Base-by-base conservation (phyloP, 129 eudicot species). In the Artemisia annua region DNA sequence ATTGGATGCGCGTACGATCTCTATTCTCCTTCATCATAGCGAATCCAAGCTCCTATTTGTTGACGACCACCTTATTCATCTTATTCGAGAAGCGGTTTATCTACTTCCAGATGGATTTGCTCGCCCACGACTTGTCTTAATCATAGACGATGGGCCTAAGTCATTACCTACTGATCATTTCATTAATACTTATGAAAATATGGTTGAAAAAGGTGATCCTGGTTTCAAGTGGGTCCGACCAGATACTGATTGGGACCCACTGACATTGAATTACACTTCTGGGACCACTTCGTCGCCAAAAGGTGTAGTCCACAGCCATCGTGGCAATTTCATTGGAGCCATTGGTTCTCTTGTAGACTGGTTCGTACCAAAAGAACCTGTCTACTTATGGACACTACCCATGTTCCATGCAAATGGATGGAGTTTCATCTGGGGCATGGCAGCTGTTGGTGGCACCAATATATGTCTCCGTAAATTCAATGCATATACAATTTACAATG, bases 331-430 rank as follows among this genome's bases (percentile, higher is more conserved):
- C 28, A 52, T 84, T 7, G 80, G 78, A 1, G 46, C 86, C 7
- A 32, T 86, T 3, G 84, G 77, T 54, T 54, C 86, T 48, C 75
- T 89, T 12, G 15, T 86, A 0, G 89, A 79, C 7, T 86, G 96
- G 96, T 76, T 56, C 0, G 85, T 89, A 3, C 91, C 96, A 0
- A 83, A 89, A 66, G 79, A 89, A 43, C 84, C 96, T 0, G 87
- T 89, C 0, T 81, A 28, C 12, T 66, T 89, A 28, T 89, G 96
- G 96, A 86, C 96, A 16, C 87, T 89, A 10, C 96, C 96, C 0
- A 89, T 89, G 92, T 89, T 86, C 49, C 96, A 89, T 61, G 92
- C 88, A 1, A 89, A 86, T 28, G 96, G 96, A 19, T 86, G 96
- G 96, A 69, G 86, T 70, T 86, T 19, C 64, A 52, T 84, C 5